phyloP scores from a whole-genome alignment of 768 basidiomycete species.

The Mycena olivaceomarginata region DNA sequence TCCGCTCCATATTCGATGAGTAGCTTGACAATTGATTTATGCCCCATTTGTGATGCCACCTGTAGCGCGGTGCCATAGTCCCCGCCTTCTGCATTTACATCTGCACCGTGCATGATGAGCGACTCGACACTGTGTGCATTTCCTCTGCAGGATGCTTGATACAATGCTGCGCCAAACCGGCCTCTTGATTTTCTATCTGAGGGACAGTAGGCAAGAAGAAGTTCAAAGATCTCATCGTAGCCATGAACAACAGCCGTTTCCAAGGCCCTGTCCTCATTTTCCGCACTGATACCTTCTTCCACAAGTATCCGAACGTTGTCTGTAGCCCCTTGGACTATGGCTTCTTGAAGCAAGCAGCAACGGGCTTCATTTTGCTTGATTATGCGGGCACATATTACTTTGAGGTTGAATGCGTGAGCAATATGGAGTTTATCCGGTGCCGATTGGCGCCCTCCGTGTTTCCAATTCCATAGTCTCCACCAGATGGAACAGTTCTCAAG shows the following conservation, averaged over 20 bases:
- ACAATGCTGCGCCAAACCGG: not conserved
- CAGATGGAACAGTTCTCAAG: slow-evolving; percentile 6
- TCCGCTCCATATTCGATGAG: not conserved
- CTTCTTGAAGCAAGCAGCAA: not conserved
- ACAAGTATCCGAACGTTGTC: not conserved
- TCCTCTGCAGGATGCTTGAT: not conserved
- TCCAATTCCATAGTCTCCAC: slow-evolving; percentile 6
- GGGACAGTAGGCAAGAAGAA: not conserved
- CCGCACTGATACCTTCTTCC: not conserved
- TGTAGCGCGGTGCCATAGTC: not conserved
- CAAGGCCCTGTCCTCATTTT: not conserved
- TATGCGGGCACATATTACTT: slow-evolving; percentile 1
- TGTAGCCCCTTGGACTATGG: not conserved
- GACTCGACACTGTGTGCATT: not conserved
- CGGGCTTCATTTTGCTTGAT: not conserved
- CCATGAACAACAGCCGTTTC: not conserved
- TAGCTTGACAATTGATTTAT: not conserved
- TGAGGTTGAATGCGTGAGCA: not conserved
- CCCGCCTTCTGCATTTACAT: not conserved
- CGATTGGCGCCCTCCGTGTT: not conserved
- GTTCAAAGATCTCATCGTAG: not conserved
- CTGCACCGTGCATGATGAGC: not conserved
- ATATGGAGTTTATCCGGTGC: slow-evolving; percentile 6
- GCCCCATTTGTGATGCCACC: not conserved
- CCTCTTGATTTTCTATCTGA: not conserved